Conservation (phyloP, 768 basidiomycete species). For the Lentinula aciculospora region DNA sequence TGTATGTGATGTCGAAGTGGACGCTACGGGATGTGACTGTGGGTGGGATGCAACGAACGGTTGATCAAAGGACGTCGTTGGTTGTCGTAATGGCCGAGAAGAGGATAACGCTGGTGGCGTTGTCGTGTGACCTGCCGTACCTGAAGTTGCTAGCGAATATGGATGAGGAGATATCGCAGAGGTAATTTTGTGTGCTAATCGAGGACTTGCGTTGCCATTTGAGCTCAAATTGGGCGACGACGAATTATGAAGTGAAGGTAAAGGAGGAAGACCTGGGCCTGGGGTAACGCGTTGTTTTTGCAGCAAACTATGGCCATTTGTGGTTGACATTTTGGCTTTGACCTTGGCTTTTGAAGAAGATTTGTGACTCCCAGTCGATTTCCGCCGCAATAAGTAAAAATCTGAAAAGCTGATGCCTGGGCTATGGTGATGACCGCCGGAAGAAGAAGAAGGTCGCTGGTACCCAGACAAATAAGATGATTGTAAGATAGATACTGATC, state of each 20-base stretch:
- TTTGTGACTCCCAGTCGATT: conserved; percentile 25
- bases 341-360: conserved; percentile 7
- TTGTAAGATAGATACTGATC: too few relatives aligned
- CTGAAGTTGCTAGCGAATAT: neutral
- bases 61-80: neutral
- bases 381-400: conserved; percentile 24
- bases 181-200: neutral
- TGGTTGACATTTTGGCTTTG: neutral
- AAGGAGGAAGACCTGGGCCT: neutral
- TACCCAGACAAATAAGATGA: neutral
- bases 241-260: neutral
- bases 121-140: conserved; percentile 2
- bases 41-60: neutral
- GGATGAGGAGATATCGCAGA: neutral
- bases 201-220: neutral
- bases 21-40: too few relatives aligned
- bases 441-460: conserved; percentile 25
- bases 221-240: neutral
- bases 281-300: neutral
- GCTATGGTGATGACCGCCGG: conserved; percentile 18
- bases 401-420: conserved; percentile 17
- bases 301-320: neutral
- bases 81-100: neutral
- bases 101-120: neutral
- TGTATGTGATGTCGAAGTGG: neutral